These are phyloP conservation scores for Pythium diclinum DNA, from an alignment of 352 stramenopile genomes.

Conservation along the genomic window DNA sequence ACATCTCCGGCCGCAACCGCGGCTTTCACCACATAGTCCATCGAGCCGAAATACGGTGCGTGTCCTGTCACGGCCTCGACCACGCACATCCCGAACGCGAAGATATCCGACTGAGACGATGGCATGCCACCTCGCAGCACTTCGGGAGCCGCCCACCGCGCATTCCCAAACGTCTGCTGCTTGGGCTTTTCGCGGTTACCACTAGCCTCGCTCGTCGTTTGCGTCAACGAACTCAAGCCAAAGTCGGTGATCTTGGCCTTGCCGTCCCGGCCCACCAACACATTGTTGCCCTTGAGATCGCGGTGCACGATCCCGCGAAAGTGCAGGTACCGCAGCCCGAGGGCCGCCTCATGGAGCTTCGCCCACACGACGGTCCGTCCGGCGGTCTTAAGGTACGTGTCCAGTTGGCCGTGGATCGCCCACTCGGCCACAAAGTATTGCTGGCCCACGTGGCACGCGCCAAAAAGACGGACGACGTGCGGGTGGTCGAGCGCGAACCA, in stretches of 20 bases:
- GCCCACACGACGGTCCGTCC: conserved; percentile 23
- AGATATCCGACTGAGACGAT: conserved; percentile 27
- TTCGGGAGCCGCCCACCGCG: conserved; percentile 31
- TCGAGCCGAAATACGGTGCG: neutral
- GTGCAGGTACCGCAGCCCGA: conserved; percentile 76
- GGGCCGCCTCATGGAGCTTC: conserved; percentile 37
- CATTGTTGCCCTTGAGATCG: conserved; percentile 26
- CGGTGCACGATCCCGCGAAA: conserved; percentile 33
- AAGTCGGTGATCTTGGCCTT: conserved; percentile 28
- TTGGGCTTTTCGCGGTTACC: neutral
- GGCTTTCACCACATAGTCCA: neutral
- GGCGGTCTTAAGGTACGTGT: conserved; percentile 33
- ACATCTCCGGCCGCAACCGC: neutral
- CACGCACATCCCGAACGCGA: conserved; percentile 34
- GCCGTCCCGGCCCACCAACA: conserved; percentile 30
- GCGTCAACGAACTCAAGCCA: conserved; percentile 11
- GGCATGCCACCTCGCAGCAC: conserved; percentile 17
- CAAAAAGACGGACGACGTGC: conserved; percentile 40
- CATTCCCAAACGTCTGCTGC: neutral
- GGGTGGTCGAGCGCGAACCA: conserved; percentile 37
- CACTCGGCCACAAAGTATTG: conserved; percentile 43
- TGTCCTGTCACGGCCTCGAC: conserved; percentile 29
- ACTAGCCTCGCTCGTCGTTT: no score
- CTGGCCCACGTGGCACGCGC: conserved; percentile 38
- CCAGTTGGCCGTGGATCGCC: conserved; percentile 39